phyloP scores from a whole-genome alignment of 441 rosid species.

The Gossypium schwendimanii region DNA sequence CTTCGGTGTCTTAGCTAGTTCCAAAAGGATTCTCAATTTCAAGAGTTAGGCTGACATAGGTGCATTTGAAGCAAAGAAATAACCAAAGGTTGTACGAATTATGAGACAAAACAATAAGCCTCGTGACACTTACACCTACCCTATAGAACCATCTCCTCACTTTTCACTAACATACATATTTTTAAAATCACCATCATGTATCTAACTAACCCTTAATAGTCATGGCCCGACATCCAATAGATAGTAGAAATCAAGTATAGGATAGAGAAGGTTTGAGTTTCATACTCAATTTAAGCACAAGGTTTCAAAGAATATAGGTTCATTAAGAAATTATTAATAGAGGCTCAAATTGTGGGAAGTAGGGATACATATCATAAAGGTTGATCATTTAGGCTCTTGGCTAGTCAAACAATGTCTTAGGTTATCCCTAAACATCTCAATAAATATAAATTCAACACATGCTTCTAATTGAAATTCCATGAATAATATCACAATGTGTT shows the following conservation, averaged over 20 bases:
- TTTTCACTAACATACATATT: not conserved
- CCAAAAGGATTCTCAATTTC: not conserved
- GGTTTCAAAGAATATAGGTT: not conserved
- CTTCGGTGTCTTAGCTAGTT: not conserved
- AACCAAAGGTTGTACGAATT: not conserved
- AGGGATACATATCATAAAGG: not conserved
- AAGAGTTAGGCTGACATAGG: not conserved
- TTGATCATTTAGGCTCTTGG: not conserved
- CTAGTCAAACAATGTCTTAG: not conserved
- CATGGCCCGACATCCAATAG: too few species aligned
- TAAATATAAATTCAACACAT: not conserved
- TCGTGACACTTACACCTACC: not conserved
- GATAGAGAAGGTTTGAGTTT: too few species aligned
- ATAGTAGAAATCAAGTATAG: too few species aligned
- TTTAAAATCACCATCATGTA: not conserved
- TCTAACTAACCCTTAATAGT: not conserved
- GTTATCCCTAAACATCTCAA: not conserved
- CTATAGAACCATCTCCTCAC: not conserved
- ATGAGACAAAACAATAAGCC: not conserved
- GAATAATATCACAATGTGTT: not conserved
- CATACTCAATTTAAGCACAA: too few species aligned
- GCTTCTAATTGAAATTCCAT: not conserved
- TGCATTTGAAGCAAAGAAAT: not conserved
- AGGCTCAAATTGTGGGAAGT: not conserved
- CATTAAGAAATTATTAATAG: not conserved